Evolutionary conservation across 75 land plant species (phyloP), one percentile per base, ranked within the genome.

Genomic region (Sequoia sempervirens): DNA sequence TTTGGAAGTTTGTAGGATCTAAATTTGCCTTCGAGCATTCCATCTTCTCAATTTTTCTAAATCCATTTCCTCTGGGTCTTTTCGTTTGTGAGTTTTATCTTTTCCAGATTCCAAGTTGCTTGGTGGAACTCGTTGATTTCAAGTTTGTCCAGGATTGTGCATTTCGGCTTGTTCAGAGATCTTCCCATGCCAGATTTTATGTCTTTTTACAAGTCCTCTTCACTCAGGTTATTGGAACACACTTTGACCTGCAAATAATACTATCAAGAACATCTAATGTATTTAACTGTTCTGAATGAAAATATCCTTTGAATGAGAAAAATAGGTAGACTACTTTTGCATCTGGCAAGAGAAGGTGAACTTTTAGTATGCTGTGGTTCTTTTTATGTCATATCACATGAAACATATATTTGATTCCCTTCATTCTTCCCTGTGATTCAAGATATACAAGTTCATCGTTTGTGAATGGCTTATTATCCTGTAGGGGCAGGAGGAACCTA

Each of bases 401-500:
- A 45, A 34, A 75, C 26, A 75, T 40, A 38, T 75, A 45, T 85
- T 37, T 43, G 61, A 28, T 14, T 84, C 46, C 23, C 34, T 40
- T 45, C 54, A 40, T 18, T 36, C 36, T 40, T 83, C 46, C 50
- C 37, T 34, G 46, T 85, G 47, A 28, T 64, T 83, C 41, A 18
- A 37, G 61, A 84, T 84, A 18, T 64, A 84, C 47, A 37, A 37
- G 72, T 41, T 56, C 78, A 12, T 13, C 53, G 58, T 37, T 38
- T 64, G n/a, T 84, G n/a, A 34, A 46, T 17, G 32, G 30, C 37
- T 12, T 13, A 50, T n/a, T 84, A 37, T 84, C 13, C 64, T 85
- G 70, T 17, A 75, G 75, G 70, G 61, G 30, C 80, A 94, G 94
- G 98, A 88, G 52, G 92, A 87, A 80, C 88, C 92, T 34, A 90